phyloP scores from a whole-genome alignment of 345 rosid genomes.

The Salix viminalis region DNA sequence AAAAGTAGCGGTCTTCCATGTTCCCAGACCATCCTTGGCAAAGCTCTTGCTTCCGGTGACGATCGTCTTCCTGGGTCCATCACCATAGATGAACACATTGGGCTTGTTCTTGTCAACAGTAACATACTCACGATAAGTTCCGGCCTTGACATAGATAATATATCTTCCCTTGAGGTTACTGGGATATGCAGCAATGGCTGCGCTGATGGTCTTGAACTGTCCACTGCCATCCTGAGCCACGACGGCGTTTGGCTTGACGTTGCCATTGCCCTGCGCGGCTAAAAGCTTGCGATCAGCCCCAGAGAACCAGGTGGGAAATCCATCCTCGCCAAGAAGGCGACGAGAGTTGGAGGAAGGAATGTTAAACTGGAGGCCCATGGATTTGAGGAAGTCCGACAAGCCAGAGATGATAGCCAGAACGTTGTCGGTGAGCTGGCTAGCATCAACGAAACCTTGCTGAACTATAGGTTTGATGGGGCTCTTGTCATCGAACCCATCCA shows the following conservation, averaged over 20 bases:
- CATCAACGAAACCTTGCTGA: background rate
- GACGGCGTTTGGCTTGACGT: slow-evolving; percentile 41
- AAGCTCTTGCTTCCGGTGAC: slow-evolving; percentile 46
- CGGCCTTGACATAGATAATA: slow-evolving; percentile 65
- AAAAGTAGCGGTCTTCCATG: slow-evolving; percentile 52
- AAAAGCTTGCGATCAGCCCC: slow-evolving; percentile 55
- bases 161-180: slow-evolving; percentile 35
- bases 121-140: slow-evolving; percentile 46
- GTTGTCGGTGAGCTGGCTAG: slow-evolving; percentile 12
- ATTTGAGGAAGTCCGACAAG: slow-evolving; percentile 32
- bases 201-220: slow-evolving; percentile 45
- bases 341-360: slow-evolving; percentile 28
- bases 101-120: slow-evolving; percentile 39
- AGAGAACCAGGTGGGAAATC: slow-evolving; percentile 61
- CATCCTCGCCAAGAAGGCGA: slow-evolving; percentile 34
- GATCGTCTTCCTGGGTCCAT: slow-evolving; percentile 63
- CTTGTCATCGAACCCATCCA: slow-evolving; percentile 6
- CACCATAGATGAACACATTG: slow-evolving; percentile 65
- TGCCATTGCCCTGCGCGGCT: slow-evolving; percentile 29
- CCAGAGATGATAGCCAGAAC: slow-evolving; percentile 12
- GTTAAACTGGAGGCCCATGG: slow-evolving; percentile 24
- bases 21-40: slow-evolving; percentile 37
- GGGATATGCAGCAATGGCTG: slow-evolving; percentile 48
- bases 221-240: slow-evolving; percentile 87
- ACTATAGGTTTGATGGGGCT: background rate